Conservation (phyloP, 257 asterid species). For the Plectranthus barbatus region DNA sequence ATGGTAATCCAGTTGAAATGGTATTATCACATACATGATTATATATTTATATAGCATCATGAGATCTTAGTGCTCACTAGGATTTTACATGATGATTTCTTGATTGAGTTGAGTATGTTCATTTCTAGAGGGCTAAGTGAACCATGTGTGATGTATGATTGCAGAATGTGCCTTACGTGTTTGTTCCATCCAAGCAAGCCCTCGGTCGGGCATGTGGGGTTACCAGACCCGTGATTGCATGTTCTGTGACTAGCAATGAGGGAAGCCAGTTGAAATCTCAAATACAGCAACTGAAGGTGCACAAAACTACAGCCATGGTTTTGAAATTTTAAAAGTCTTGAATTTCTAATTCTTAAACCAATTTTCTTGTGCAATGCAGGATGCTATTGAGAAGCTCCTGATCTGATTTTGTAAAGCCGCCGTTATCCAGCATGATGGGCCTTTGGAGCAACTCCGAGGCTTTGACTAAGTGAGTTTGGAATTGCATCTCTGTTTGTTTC, state of each 20-base stretch:
- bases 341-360: neutral
- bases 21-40: neutral
- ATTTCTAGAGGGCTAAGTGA: neutral
- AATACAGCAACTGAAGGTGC: conserved; percentile 73
- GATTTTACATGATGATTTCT: too few relatives aligned
- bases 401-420: conserved; percentile 22
- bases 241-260: conserved; percentile 82
- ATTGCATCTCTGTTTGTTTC: conserved; percentile 11
- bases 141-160: neutral
- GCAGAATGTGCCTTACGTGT: conserved; percentile 69
- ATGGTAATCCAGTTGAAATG: neutral
- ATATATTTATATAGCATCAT: too few relatives aligned
- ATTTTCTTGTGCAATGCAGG: conserved; percentile 16
- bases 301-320: neutral
- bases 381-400: conserved; percentile 38
- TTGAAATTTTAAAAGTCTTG: neutral
- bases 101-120: too few relatives aligned
- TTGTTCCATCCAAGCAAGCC: conserved; percentile 73
- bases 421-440: conserved; percentile 38
- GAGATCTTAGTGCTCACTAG: too few relatives aligned
- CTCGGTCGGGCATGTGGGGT: conserved; percentile 96
- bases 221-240: conserved; percentile 80
- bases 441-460: conserved; percentile 23
- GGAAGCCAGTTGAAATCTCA: conserved; percentile 88
- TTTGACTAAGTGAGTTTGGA: conserved; percentile 26